Evolutionary conservation across 2,329 filamentous ascomycete genomes (phyloP), one percentile per base, ranked within the genome.

Genomic region (Penicillium sp.): DNA sequence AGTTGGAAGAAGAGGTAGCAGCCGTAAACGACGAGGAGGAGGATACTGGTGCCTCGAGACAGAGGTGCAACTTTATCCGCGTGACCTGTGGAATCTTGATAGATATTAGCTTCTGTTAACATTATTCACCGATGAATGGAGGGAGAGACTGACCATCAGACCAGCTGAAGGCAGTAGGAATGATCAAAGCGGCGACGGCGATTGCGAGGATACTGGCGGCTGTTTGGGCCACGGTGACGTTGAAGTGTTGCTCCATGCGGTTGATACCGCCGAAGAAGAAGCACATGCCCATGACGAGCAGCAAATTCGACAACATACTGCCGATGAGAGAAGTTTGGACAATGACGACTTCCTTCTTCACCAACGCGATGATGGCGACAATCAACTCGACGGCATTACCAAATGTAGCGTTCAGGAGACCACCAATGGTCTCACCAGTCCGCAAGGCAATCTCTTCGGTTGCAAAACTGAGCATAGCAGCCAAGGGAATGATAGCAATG

Each of bases 271-370:
- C 92, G 59, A 90, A 88, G 79, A 96, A 95, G 81, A 96, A 97
- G 72, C 88, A 95, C 86, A 93, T 96, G 55, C 91, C 93, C 80
- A 96, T 80, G 51, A 96, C 91, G 14, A 96, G 84, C 3, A 96
- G 83, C 57, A 98, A 76, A 71, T 97, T 97, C 43, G 92, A 96
- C 22, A 97, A 80, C 73, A 97, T 96, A 74, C 89, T 93, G 55
- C 93, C 93, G 60, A 97, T 90, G 27, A 98, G 81, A 0, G 93
- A 97, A 0, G 93, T 96, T 74, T 97, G 91, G 7, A 97, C 92
- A 59, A 98, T 96, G 33, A 89, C 79, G 24, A 96, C 85, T 74
- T 96, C 85, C 51, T 83, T 73, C 58, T 96, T 84, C 27, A 84
- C 78, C 47, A 97, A 78, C 1, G 93, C 93, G 65, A 96, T 90